Base-by-base conservation (phyloP, 2,329 filamentous ascomycete species). In the Paecilomyces niveus region DNA sequence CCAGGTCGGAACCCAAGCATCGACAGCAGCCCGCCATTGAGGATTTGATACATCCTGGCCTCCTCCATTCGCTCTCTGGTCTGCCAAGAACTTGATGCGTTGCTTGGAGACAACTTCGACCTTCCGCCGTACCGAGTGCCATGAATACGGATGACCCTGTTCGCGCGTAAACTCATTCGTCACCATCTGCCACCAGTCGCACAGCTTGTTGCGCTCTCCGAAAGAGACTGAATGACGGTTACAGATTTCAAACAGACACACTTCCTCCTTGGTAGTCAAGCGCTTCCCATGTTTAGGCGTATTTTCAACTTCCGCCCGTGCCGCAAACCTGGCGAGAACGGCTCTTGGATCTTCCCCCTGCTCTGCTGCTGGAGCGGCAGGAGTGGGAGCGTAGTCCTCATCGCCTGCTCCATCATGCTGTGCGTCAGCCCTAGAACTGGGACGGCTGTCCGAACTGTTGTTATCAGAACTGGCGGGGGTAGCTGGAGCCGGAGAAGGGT, bases 1-100 rank as follows among this genome's bases (percentile, higher is more conserved):
- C 74, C 74, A 76, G 11, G 71, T 73, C 3, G 74, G 74, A 39
- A 76, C 71, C 74, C 74, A 76, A n/a, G 67, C 63, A 61, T 76
- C 74, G 4, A 76, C 66, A 1, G 69, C 72, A 8, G 65, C 68
- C 52, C 72, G 69, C 73, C 73, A 75, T 29, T 69, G 65, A n/a
- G 70, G 70, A 59, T 75, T 73, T 54, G 72, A 70, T 45, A 67
- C 56, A 54, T 73, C 72, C 39, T 70, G 66, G 50, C 57, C 60
- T 54, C 66, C 63, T 55, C 66, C 63, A 52, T 67, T 71, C 11
- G 67, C 66, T 49, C 66, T 66, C 61, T 71, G 66, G 1, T 74
- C 73, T 8, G 72, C 68, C 0, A 75, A 66, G 53, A 72, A 74
- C 60, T 75, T 73, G 58, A 75, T 72, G 9, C 74, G 69, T 61